Percentiles rank a stretch among this genome's conserved stretches.
Evolutionary conservation across 2,329 filamentous ascomycete species (phyloP).

Genomic region (Ciborinia camelliae): DNA sequence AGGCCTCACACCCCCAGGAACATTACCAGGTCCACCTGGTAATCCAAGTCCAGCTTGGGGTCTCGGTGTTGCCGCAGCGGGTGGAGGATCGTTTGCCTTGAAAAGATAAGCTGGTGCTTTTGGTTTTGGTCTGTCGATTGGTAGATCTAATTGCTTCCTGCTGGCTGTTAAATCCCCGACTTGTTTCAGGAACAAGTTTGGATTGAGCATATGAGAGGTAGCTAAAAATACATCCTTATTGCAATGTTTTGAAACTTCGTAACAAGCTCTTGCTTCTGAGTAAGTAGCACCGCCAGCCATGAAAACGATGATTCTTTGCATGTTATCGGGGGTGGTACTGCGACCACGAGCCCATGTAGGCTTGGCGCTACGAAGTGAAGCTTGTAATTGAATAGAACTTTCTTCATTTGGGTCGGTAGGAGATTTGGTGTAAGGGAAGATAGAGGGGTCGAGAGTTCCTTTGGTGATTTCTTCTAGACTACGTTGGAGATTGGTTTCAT

Average conservation of each 20-base stretch:
- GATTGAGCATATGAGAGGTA: constrained; percentile 90
- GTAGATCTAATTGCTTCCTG: constrained; percentile 73
- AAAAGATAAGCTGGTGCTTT: constrained; percentile 83
- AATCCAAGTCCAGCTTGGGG: constrained; percentile 7
- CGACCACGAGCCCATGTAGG: constrained; percentile 92
- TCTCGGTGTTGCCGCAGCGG: constrained; percentile 27
- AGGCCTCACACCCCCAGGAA: constrained; percentile 1
- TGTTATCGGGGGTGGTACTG: constrained; percentile 70
- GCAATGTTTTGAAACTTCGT: constrained; percentile 71
- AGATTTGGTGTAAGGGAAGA: constrained; percentile 72
- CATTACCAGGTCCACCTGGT: constrained; percentile 1
- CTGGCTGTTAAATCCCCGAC: constrained; percentile 74
- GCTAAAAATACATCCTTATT: constrained; percentile 82
- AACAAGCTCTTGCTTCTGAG: constrained; percentile 84
- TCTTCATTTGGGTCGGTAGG: constrained; percentile 61
- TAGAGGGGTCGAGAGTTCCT: constrained; percentile 61
- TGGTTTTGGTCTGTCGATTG: constrained; percentile 74
- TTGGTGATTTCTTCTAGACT: constrained; percentile 73
- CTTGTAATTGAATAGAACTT: constrained; percentile 53
- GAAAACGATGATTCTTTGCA: constrained; percentile 88
- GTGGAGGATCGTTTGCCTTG: constrained; percentile 59
- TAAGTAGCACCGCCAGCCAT: constrained; percentile 95
- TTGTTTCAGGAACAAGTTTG: constrained; percentile 77
- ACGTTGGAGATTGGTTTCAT: constrained; percentile 75
- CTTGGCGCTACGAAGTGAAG: constrained; percentile 84